Evolutionary conservation across 768 basidiomycete genomes (phyloP), one percentile per base, ranked within the genome.

Genomic region (Phanerodontia chrysosporium): DNA sequence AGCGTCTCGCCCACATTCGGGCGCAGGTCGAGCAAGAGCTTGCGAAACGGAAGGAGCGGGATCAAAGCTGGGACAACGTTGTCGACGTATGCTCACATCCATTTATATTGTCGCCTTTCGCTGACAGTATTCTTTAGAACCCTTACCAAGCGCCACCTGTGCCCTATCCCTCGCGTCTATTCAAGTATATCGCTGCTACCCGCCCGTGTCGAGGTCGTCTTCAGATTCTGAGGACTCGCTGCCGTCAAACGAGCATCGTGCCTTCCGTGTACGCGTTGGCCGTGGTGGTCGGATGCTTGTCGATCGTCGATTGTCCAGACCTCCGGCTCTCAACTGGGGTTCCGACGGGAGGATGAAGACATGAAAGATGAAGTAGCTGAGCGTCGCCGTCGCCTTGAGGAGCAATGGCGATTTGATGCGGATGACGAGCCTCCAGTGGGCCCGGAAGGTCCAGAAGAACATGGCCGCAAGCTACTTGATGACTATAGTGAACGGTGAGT

Each of bases 11-110:
- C 1, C 73, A 77, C 12, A 87, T 93, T 61, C 80, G 76, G 58
- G 78, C 77, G 48, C 80, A 81, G 68, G 81, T 89, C 69, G 90
- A 87, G 67, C 76, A 77, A n/a, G 77, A 82, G 46, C 71, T 88
- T 67, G 75, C 71, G 25, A 76, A 63, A 36, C 62, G 87, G 70
- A 88, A 86, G 68, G 89, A 94, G 51, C 72, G 78, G 49, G 90
- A 95, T 65, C 81, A 86, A 51, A 81, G 84, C 51, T 96, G 92
- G 87, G 95, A 96, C 64, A 95, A 98, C 67, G 77, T 80, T 54
- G 80, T 92, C 62, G 95, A 97, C 72, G 90, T 92, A 68, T 69
- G 81, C 72, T 1, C 52, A 57, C 46, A 24, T 22, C 55, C 14
- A 39, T n/a, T n/a, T n/a, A 98, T 67, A 77, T 80, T 54, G 80